These are phyloP conservation scores for Spinacia oleracea DNA, from an alignment of 179 eudicot genomes.

Conservation along the genomic window DNA sequence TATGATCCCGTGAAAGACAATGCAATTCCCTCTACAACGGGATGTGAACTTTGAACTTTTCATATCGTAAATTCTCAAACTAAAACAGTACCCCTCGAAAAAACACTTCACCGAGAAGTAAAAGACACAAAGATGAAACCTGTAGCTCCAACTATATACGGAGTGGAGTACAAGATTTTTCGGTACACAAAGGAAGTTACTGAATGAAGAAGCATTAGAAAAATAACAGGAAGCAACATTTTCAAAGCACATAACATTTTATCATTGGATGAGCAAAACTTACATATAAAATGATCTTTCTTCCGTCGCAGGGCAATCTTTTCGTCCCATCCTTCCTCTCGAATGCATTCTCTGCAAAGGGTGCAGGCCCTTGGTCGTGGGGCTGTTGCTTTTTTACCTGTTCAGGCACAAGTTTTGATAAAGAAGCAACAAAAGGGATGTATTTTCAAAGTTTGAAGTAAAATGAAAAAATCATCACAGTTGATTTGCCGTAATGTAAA, in stretches of 20 bases:
- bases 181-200: no score
- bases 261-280: constrained; percentile 33
- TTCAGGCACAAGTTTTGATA: no score
- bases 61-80: not conserved
- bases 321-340: constrained; percentile 77
- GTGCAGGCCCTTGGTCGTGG: no score
- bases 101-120: not conserved
- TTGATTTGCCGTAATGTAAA: not conserved
- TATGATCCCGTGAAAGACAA: no score
- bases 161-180: no score
- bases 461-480: not conserved
- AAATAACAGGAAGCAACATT: constrained; percentile 1
- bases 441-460: constrained; percentile 2
- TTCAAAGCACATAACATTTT: not conserved
- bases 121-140: not conserved
- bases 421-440: not conserved
- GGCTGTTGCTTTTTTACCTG: no score
- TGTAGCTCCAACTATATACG: not conserved
- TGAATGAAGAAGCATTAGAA: constrained; percentile 6
- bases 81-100: not conserved
- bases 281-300: constrained; percentile 93
- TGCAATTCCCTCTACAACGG: no score
- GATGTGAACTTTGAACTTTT: not conserved
- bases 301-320: constrained; percentile 67
- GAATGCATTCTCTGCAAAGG: no score